A percentile compares a stretch with the other conserved stretches of the same genome.
phyloP scores from a whole-genome alignment of 1,139 yeast species.

The Blastobotrys serpentis region DNA sequence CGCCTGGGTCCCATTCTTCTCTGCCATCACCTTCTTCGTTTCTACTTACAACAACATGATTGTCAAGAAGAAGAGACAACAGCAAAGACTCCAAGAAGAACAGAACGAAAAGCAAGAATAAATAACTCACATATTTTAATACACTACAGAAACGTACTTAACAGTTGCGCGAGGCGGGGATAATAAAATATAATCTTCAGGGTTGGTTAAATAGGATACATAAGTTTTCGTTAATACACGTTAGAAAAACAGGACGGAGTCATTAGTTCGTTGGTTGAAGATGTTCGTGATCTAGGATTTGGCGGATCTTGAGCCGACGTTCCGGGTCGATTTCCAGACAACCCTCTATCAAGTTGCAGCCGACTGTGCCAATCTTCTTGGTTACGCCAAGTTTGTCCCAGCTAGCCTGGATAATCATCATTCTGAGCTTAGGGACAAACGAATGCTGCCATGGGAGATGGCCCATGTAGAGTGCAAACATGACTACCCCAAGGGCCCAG shows the following conservation, averaged over 20 bases:
- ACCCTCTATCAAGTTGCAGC: constrained; percentile 53
- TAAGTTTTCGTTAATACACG: constrained; percentile 3
- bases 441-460: constrained; percentile 79
- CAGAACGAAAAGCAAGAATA: constrained; percentile 23
- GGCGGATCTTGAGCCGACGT: constrained; percentile 51
- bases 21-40: constrained; percentile 66
- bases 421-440: constrained; percentile 73
- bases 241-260: no score
- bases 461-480: constrained; percentile 72
- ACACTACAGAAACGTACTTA: neutral
- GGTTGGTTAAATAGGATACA: constrained; percentile 6
- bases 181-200: no score
- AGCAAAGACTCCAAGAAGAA: constrained; percentile 29
- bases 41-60: constrained; percentile 77
- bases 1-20: constrained; percentile 84
- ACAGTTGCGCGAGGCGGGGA: no score
- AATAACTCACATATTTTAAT: neutral
- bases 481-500: constrained; percentile 86
- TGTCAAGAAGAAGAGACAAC: constrained; percentile 49
- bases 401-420: constrained; percentile 67
- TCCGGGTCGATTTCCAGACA: constrained; percentile 55
- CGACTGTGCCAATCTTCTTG: constrained; percentile 30
- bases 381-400: constrained; percentile 50
- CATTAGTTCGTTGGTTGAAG: constrained; percentile 11
- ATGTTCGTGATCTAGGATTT: constrained; percentile 31